phyloP scores from a whole-genome alignment of 2,329 filamentous ascomycete genomes.

The Aspergillus puulaauensis region DNA sequence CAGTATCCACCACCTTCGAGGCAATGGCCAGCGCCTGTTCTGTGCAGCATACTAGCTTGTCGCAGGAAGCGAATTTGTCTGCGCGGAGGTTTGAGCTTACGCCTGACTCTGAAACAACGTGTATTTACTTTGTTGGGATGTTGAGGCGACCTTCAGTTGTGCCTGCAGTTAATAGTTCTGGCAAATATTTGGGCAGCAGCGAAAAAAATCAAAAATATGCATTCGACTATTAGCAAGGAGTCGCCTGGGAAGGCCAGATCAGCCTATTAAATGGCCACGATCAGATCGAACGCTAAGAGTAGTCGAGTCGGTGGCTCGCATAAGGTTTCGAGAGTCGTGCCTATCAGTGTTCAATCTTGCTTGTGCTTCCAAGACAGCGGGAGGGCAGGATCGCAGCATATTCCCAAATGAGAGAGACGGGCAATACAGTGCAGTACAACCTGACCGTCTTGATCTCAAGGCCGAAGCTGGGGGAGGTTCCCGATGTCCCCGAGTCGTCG shows the following conservation, averaged over 20 bases:
- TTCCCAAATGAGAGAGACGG: neutral
- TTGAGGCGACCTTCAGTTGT: no score
- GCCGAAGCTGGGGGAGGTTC: constrained; percentile 2
- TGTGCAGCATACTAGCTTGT: neutral
- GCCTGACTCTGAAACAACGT: neutral
- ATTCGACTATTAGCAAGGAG: neutral
- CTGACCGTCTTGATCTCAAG: neutral
- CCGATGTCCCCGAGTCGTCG: constrained; percentile 5
- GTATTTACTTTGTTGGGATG: no score
- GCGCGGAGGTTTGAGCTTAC: neutral
- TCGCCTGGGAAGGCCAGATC: neutral
- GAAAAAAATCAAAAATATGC: neutral
- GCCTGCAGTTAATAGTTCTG: neutral
- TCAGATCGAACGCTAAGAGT: constrained; percentile 1
- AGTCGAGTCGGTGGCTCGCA: neutral
- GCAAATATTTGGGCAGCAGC: neutral
- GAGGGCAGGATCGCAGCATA: no score
- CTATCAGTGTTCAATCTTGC: no score
- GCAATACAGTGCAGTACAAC: neutral
- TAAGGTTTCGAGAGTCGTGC: no score
- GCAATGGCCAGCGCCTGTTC: neutral
- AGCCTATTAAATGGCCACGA: neutral
- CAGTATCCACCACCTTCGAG: neutral
- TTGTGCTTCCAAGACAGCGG: no score
- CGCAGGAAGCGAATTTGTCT: neutral